Base-by-base conservation (phyloP, 2,329 filamentous ascomycete species). In the Chaetothyriales sp. region DNA sequence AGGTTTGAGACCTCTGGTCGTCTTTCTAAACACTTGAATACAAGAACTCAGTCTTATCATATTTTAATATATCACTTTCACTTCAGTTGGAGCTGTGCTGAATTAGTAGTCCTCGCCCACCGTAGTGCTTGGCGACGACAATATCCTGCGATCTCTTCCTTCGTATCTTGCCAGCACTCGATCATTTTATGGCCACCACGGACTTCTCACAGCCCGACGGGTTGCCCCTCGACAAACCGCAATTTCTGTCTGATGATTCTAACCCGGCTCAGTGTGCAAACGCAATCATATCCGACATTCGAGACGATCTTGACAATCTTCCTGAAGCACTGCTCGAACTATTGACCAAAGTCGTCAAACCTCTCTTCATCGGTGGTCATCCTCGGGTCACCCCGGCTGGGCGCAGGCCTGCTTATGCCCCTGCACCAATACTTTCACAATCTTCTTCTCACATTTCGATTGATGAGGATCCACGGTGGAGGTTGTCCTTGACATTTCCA, bases 401-500 rank as follows among this genome's bases (percentile, higher is more conserved):
- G 9, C 67, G 70, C 39, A 72, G 71, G 59, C 67, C 68, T 48
- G 61, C 69, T 45, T 65, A 71, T 51, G 65, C 67, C 15, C 62
- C 66, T 22, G 51, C 25, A 58, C 64, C 39, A 61, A 63, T 65
- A 1, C 62, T 67, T 1, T 55, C 68, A 4, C 48, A 15, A n/a
- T n/a, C 44, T 49, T 18, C 25, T 51, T 51, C 19, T 26, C 45
- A 47, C 47, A 25, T n/a, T 25, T 25, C 39, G 44, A 49, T 47
- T 43, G 47, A 52, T 36, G 43, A 52, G 6, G 48, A 53, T 10
- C 36, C 32, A 47, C 54, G 54, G 43, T 60, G 59, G 59, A 60
- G 58, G 52, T 48, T 49, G 36, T 32, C 46, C 25, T 57, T 49
- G 49, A 60, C 57, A 2, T 28, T 46, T 2, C 36, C 49, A 2